These are phyloP conservation scores for Spathaspora passalidarum DNA, from an alignment of 805 yeast genomes.

Conservation along the genomic window DNA sequence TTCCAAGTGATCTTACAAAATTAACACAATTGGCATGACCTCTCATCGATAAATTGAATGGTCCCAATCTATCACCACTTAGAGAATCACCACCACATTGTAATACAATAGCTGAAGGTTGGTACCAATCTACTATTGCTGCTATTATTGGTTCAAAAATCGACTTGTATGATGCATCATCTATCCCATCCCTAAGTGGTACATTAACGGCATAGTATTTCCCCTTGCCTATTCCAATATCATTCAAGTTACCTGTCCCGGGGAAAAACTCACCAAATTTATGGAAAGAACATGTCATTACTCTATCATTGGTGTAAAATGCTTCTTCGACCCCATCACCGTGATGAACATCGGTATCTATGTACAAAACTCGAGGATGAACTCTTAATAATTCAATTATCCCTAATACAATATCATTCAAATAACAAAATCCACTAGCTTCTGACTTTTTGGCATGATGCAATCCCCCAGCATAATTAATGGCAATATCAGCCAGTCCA, in stretches of 20 bases:
- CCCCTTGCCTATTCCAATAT: slow-evolving; percentile 87
- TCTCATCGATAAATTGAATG: slow-evolving; percentile 87
- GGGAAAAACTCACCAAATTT: slow-evolving; percentile 97
- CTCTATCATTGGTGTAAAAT: slow-evolving; percentile 90
- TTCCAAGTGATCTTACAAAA: slow-evolving; percentile 77
- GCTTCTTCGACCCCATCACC: slow-evolving; percentile 99
- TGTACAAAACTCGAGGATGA: slow-evolving; percentile 89
- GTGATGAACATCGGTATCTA: slow-evolving; percentile 94
- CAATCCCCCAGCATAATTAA: slow-evolving; percentile 95
- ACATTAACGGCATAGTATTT: slow-evolving; percentile 86
- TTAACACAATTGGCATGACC: slow-evolving; percentile 97
- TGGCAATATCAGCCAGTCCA: slow-evolving; percentile 90
- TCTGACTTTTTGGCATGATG: slow-evolving; percentile 98
- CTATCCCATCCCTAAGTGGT: slow-evolving; percentile 94
- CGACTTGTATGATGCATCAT: slow-evolving; percentile 82
- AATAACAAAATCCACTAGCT: slow-evolving; percentile 94
- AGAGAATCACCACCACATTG: slow-evolving; percentile 99
- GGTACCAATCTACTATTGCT: slow-evolving; percentile 78
- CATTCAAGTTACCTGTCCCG: slow-evolving; percentile 92
- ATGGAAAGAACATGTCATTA: slow-evolving; percentile 95
- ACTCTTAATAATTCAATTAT: slow-evolving; percentile 81
- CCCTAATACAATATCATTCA: slow-evolving; percentile 90
- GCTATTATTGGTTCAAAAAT: slow-evolving; percentile 86
- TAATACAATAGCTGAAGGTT: slow-evolving; percentile 90
- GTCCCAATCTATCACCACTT: slow-evolving; percentile 93